These are phyloP conservation scores for Colletotrichum falcatum DNA, from an alignment of 2,329 filamentous ascomycete genomes.

Conservation along the genomic window DNA sequence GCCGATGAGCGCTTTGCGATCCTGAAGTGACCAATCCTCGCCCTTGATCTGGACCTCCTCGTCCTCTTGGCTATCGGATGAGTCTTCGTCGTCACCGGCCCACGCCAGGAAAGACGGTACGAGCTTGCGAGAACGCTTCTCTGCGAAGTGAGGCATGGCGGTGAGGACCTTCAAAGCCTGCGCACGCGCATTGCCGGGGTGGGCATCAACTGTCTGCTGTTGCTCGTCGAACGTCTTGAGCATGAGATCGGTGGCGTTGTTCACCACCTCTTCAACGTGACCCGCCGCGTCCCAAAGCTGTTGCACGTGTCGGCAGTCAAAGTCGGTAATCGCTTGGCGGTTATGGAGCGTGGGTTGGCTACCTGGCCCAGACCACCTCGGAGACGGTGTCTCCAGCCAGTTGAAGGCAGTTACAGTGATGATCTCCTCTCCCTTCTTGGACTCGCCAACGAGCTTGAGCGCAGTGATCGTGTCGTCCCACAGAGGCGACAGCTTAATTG, in stretches of 20 bases:
- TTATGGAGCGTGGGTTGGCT: conserved; percentile 49
- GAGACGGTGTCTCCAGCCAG: conserved; percentile 76
- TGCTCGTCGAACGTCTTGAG: conserved; percentile 72
- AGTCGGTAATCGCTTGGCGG: conserved; percentile 70
- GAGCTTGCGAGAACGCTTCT: conserved; percentile 85
- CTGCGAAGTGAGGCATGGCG: conserved; percentile 79
- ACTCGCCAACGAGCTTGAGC: conserved; percentile 79
- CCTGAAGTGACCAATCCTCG: conserved; percentile 76
- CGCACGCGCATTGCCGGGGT: conserved; percentile 71
- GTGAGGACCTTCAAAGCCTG: conserved; percentile 85
- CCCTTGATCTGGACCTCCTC: conserved; percentile 56
- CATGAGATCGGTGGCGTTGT: conserved; percentile 69
- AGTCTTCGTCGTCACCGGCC: conserved; percentile 68
- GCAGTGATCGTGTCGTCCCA: conserved; percentile 88
- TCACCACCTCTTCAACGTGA: conserved; percentile 64
- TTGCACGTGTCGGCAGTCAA: conserved; percentile 84
- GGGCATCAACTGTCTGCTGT: conserved; percentile 66
- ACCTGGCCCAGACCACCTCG: conserved; percentile 62
- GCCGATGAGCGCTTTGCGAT: conserved; percentile 85
- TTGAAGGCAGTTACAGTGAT: conserved; percentile 79
- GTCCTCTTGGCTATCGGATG: conserved; percentile 54
- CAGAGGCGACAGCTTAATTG: conserved; percentile 83
- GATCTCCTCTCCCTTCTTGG: conserved; percentile 77
- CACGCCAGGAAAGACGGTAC: conserved; percentile 89
- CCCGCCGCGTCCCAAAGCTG: conserved; percentile 66